phyloP scores from a whole-genome alignment of 2,329 filamentous ascomycete genomes.

The Epichloe sylvatica region DNA sequence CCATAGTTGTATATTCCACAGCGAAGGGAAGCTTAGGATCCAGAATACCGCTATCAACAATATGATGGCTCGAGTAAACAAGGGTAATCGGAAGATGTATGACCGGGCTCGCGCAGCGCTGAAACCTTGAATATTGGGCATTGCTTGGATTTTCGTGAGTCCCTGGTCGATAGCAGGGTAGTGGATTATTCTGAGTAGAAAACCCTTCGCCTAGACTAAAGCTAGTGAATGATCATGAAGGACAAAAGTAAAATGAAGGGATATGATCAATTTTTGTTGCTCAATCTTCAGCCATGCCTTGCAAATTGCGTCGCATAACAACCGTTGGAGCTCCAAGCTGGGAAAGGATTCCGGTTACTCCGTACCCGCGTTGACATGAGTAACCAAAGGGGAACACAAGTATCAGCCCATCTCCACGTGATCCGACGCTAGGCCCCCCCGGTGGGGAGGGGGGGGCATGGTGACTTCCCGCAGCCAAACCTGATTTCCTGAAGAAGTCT shows the following conservation, averaged over 20 bases:
- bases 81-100: conserved; percentile 71
- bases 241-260: neutral
- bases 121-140: conserved; percentile 30
- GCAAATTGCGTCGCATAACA: neutral
- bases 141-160: neutral
- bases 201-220: neutral
- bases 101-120: conserved; percentile 66
- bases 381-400: neutral
- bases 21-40: conserved; percentile 51
- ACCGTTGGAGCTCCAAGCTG: neutral
- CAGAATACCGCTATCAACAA: conserved; percentile 48
- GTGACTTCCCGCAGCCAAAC: too few species aligned
- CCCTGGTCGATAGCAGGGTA: neutral
- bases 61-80: conserved; percentile 66
- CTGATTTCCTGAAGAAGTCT: too few species aligned
- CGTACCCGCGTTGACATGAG: neutral
- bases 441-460: neutral
- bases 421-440: neutral
- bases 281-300: neutral
- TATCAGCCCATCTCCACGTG: conserved; percentile 1
- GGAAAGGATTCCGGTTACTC: neutral
- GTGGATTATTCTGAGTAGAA: neutral
- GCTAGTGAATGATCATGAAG: too few species aligned
- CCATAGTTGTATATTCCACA: conserved; percentile 64
- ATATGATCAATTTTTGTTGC: neutral